These are phyloP conservation scores for Botrytis cinerea DNA, from an alignment of 2,329 filamentous ascomycete genomes.

Conservation along the genomic window DNA sequence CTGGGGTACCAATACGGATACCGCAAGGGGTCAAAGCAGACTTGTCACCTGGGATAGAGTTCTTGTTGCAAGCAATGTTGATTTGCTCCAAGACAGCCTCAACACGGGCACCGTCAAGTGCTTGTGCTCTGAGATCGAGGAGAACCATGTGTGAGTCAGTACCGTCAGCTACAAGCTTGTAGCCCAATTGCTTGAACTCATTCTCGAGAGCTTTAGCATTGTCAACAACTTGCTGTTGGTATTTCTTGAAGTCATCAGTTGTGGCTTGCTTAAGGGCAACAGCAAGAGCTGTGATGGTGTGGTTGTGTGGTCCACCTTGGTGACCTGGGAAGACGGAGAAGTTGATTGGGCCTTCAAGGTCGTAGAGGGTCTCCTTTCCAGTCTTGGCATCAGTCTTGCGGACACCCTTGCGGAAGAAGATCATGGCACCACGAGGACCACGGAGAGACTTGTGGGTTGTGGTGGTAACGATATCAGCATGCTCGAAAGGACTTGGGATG, in stretches of 20 bases:
- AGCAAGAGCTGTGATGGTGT: slow-evolving; percentile 96
- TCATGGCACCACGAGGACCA: slow-evolving; percentile 97
- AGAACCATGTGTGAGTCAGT: slow-evolving; percentile 99
- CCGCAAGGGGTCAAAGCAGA: slow-evolving; percentile 91
- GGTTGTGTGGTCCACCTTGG: slow-evolving; percentile 98
- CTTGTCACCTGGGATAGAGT: slow-evolving; percentile 96
- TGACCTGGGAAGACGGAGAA: slow-evolving; percentile 99
- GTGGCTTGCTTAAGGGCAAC: slow-evolving; percentile 95
- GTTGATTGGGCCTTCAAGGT: slow-evolving; percentile 95
- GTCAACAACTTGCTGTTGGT: slow-evolving; percentile 88
- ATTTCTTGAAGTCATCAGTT: slow-evolving; percentile 85
- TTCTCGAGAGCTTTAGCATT: slow-evolving; percentile 91
- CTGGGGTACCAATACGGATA: slow-evolving; percentile 93
- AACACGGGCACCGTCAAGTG: slow-evolving; percentile 89
- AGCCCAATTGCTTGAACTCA: slow-evolving; percentile 81
- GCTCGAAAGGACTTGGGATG: slow-evolving; percentile 87
- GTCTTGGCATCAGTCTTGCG: slow-evolving; percentile 87
- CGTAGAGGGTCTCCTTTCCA: slow-evolving; percentile 86
- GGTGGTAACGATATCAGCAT: slow-evolving; percentile 96
- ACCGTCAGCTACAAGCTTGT: slow-evolving; percentile 92
- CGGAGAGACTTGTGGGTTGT: slow-evolving; percentile 99
- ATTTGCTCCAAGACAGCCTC: slow-evolving; percentile 96
- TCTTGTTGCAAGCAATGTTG: slow-evolving; percentile 99
- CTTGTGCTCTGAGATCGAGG: slow-evolving; percentile 84
- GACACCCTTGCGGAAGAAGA: slow-evolving; percentile 98